Evolutionary conservation across 768 basidiomycete species (phyloP), one percentile per base, ranked within the genome.

Genomic region (Nidularia pulvinata): DNA sequence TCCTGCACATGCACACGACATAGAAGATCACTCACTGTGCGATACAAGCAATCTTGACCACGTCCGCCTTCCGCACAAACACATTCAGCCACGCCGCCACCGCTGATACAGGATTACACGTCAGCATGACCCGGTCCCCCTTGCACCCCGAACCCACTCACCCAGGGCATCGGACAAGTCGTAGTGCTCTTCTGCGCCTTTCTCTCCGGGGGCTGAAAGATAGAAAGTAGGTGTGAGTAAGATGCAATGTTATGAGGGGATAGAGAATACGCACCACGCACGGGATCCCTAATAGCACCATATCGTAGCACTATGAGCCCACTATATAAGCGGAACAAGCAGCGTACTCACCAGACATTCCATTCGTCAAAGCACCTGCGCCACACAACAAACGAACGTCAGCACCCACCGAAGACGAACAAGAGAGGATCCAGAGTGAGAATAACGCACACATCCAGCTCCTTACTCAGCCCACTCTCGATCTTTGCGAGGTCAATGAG

Each of bases 41-140:
- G 45, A 84, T 77, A 59, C 83, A 85, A 1, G 83, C 83, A 47
- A 85, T 81, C 55, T 81, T 80, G 44, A 85, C 78, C 6, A 83
- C 69, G 58, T 83, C 79, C 4, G 81, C 79, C 49, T 86, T 81
- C 14, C 83, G 72, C 5, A 85, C 75, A 55, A 86, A 81, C 4
- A 84, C 77, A 59, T 85, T 84, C 50, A 86, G 65, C 82, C 83
- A 86, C 7, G 80, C 70, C 2, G 79, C 81, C 48, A 86, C 81
- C 14, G 82, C 83, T 75, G 59, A 7, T 56, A 56, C 30, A 59
- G 47, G n/a, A 16, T 48, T 7, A 13, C 4, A 35, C 13, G 36
- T 45, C 5, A 48, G 32, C 36, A 35, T 16, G 2, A 14, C 2
- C 11, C 57, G 53, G 7, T 33, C 47, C 14, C 25, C 10, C 59